phyloP scores from a whole-genome alignment of 805 yeast genomes.

The Lipomyces sp. region DNA sequence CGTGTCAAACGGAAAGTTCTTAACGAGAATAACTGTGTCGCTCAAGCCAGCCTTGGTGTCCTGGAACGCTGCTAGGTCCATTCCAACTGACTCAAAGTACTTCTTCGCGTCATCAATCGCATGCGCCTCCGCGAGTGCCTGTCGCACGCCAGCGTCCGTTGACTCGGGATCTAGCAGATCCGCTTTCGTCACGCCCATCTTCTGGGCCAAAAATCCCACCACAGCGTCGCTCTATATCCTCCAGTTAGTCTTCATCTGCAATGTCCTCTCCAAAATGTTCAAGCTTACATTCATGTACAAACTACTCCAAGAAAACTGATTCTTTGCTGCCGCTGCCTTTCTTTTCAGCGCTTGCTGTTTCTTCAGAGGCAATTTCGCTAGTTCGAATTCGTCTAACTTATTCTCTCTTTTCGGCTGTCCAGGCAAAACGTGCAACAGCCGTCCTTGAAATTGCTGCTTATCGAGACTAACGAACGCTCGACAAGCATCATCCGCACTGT shows the following conservation, averaged over 20 bases:
- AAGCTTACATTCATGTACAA: slow-evolving; percentile 61
- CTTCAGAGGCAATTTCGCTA: slow-evolving; percentile 86
- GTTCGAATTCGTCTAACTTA: slow-evolving; percentile 82
- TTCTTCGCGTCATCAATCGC: slow-evolving; percentile 87
- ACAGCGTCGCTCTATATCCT: slow-evolving; percentile 78
- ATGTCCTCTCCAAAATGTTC: too few relatives aligned
- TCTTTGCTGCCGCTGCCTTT: slow-evolving; percentile 78
- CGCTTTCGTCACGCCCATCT: slow-evolving; percentile 77
- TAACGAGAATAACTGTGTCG: slow-evolving; percentile 75
- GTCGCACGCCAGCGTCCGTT: slow-evolving; percentile 86
- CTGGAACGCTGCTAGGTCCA: slow-evolving; percentile 72
- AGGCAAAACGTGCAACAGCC: slow-evolving; percentile 83
- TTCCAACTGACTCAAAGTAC: slow-evolving; percentile 80
- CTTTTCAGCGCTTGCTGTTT: slow-evolving; percentile 83
- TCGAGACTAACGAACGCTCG: slow-evolving; percentile 71
- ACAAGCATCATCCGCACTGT: slow-evolving; percentile 67
- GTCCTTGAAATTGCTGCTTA: slow-evolving; percentile 89
- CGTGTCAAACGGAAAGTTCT: slow-evolving; percentile 89
- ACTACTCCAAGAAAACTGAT: slow-evolving; percentile 93
- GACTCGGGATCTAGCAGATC: slow-evolving; percentile 85
- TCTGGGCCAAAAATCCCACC: slow-evolving; percentile 79
- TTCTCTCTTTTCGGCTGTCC: slow-evolving; percentile 81
- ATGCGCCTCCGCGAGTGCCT: slow-evolving; percentile 95
- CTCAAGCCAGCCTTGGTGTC: slow-evolving; percentile 52
- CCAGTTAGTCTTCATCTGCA: too few relatives aligned